A percentile compares a stretch with the other conserved stretches of the same genome.
These are phyloP conservation scores for Mucor circinelloides DNA, from an alignment of 371 early-diverging fungal genomes.

Conservation along the genomic window DNA sequence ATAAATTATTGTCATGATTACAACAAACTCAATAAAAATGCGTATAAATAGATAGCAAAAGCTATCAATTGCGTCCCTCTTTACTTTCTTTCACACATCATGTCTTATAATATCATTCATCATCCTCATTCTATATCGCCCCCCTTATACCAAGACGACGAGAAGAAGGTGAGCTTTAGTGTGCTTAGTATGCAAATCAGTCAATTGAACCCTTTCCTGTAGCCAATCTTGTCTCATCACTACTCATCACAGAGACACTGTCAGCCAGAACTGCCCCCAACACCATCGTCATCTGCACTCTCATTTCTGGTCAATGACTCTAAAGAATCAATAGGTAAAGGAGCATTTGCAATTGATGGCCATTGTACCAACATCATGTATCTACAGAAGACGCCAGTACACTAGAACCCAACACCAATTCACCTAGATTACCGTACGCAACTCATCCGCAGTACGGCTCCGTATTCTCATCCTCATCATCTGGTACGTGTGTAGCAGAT, in stretches of 20 bases:
- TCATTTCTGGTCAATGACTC: slow-evolving; percentile 10
- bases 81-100: neutral
- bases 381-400: neutral
- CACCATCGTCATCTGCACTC: slow-evolving; percentile 15
- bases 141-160: neutral
- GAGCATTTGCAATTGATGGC: neutral
- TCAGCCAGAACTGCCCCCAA: slow-evolving; percentile 16
- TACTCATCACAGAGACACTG: neutral
- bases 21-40: neutral
- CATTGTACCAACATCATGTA: neutral
- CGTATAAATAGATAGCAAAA: neutral
- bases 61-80: neutral
- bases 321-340: neutral
- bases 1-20: neutral
- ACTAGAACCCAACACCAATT: neutral
- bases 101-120: neutral
- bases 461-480: neutral
- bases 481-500: neutral
- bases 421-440: neutral
- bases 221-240: neutral
- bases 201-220: neutral
- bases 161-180: neutral
- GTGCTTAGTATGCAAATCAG: neutral
- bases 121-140: neutral
- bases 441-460: neutral